Conservation (phyloP, 139 green algal species). For the Picochlorum sp. region DNA sequence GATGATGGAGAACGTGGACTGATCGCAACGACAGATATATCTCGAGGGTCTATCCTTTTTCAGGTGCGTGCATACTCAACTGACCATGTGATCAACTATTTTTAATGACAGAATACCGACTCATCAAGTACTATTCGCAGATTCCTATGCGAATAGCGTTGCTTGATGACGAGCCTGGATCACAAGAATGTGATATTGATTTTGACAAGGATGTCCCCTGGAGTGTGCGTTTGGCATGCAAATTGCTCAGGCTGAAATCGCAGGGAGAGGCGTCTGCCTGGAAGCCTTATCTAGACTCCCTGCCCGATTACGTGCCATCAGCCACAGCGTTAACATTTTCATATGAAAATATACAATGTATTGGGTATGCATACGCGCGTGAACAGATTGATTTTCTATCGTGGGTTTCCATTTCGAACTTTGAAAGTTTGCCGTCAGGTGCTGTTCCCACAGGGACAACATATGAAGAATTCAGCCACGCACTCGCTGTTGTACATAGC, state of each 20-base stretch:
- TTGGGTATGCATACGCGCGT: slow-evolving; percentile 1
- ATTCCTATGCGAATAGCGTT: not conserved
- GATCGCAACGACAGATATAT: not conserved
- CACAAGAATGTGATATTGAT: not conserved
- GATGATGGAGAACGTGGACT: not conserved
- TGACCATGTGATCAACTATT: too few relatives aligned
- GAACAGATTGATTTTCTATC: too few relatives aligned
- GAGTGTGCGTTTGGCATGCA: slow-evolving; percentile 10
- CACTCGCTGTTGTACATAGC: slow-evolving; percentile 59
- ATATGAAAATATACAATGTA: slow-evolving; percentile 4
- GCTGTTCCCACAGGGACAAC: too few relatives aligned
- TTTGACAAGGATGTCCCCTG: not conserved
- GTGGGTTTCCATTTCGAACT: too few relatives aligned
- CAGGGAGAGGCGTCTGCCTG: not conserved
- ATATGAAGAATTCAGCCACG: slow-evolving; percentile 47
- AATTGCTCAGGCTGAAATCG: not conserved
- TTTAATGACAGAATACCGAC: too few relatives aligned
- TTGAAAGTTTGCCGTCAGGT: too few relatives aligned
- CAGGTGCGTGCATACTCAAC: not conserved
- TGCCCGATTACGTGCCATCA: not conserved
- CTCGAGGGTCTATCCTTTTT: not conserved
- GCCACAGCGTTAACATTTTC: not conserved
- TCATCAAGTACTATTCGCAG: too few relatives aligned
- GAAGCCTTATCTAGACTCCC: slow-evolving; percentile 2
- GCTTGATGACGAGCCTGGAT: not conserved